Evolutionary conservation across 2,329 filamentous ascomycete genomes (phyloP).

Genomic region (Botryotinia narcissicola): DNA sequence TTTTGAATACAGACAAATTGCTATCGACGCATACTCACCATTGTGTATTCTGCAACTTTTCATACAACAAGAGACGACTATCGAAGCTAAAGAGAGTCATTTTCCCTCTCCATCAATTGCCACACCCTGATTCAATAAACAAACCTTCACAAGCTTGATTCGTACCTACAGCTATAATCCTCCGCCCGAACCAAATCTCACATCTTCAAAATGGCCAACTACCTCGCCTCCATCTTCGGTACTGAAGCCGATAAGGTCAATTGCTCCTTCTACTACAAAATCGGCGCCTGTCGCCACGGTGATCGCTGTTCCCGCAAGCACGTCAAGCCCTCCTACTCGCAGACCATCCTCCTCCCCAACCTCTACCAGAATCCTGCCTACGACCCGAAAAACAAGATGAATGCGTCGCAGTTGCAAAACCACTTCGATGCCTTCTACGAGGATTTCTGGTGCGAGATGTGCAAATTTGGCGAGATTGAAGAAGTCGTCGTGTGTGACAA

Average conservation of each 20-base stretch:
- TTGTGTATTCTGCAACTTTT: background rate
- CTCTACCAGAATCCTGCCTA: constrained; percentile 99
- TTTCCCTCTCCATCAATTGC: background rate
- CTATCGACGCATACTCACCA: background rate
- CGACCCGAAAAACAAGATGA: constrained; percentile 97
- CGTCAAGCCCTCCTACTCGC: constrained; percentile 96
- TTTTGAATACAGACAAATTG: background rate
- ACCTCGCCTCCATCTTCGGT: constrained; percentile 98
- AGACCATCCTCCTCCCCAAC: constrained; percentile 96
- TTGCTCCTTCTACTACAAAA: constrained; percentile 99
- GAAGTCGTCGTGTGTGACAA: constrained; percentile 99
- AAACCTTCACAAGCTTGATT: background rate
- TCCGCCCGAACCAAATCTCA: background rate
- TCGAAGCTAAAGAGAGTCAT: background rate
- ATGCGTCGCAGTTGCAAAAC: constrained; percentile 91
- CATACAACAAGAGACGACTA: background rate
- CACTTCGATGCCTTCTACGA: constrained; percentile 99
- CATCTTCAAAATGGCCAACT: constrained; percentile 75
- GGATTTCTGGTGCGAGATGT: constrained; percentile 99
- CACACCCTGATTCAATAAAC: background rate
- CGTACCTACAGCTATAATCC: background rate
- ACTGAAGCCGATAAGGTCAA: constrained; percentile 99
- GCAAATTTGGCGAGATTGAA: constrained; percentile 96
- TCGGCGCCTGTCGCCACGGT: constrained; percentile 96
- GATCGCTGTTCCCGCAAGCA: constrained; percentile 98